Percentiles rank a stretch among this genome's conserved stretches.
These are phyloP conservation scores for Viola odorata DNA, from an alignment of 345 rosid species.

Conservation along the genomic window DNA sequence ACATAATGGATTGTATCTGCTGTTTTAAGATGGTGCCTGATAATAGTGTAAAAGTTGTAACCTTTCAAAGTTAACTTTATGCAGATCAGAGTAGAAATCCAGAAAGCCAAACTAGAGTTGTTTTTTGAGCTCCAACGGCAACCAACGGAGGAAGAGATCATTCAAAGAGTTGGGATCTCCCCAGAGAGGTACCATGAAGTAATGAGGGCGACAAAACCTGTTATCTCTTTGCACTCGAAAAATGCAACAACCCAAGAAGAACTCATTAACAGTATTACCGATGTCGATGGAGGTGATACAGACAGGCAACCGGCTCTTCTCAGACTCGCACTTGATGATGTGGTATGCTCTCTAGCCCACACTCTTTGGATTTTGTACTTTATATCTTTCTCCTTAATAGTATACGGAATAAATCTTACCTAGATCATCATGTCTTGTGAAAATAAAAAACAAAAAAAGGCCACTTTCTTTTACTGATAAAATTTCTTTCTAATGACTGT, in stretches of 20 bases:
- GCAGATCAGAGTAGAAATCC: conserved; percentile 79
- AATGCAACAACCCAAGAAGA: conserved; percentile 79
- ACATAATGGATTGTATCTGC: too few species aligned
- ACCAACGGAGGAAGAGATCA: conserved; percentile 70
- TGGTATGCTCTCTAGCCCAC: conserved; percentile 37
- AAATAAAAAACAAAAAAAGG: neutral
- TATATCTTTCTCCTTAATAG: neutral
- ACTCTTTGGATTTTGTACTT: neutral
- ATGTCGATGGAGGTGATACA: conserved; percentile 59
- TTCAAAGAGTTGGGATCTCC: conserved; percentile 56
- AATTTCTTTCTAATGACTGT: neutral
- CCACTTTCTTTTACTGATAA: neutral
- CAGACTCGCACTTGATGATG: conserved; percentile 96
- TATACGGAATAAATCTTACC: neutral
- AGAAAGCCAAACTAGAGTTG: conserved; percentile 60
- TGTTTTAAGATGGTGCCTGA: too few species aligned
- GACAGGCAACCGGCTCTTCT: conserved; percentile 74
- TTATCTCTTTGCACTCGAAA: conserved; percentile 69
- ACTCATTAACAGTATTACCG: conserved; percentile 64
- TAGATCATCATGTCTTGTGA: neutral
- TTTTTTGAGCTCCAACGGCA: conserved; percentile 53
- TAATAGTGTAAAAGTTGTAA: neutral
- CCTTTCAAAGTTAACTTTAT: conserved; percentile 10
- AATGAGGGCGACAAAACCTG: conserved; percentile 62
- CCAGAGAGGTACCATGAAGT: conserved; percentile 84